Conservation (phyloP, 2,329 filamentous ascomycete genomes). For the Atkinsonella texensis region DNA sequence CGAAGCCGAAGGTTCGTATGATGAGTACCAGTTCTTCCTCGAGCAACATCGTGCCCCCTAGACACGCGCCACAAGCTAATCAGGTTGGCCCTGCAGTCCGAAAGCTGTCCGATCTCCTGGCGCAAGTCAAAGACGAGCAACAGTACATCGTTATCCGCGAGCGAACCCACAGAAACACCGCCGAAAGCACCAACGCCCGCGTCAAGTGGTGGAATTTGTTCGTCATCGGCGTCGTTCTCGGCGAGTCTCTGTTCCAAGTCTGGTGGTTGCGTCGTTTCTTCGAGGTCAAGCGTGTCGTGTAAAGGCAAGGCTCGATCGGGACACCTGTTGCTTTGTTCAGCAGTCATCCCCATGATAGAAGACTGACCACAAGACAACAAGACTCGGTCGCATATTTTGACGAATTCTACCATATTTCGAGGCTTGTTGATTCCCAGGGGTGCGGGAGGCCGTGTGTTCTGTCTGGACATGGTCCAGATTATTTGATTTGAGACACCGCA, state of each 20-base stretch:
- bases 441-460: not conserved
- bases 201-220: slow-evolving; percentile 99
- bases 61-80: slow-evolving; percentile 6
- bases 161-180: slow-evolving; percentile 93
- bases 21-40: not conserved
- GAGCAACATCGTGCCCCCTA: too few relatives aligned
- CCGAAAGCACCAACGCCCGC: slow-evolving; percentile 91
- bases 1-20: slow-evolving; percentile 65
- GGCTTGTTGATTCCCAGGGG: not conserved
- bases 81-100: slow-evolving; percentile 44
- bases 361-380: too few relatives aligned
- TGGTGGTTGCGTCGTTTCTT: slow-evolving; percentile 99
- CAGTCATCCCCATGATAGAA: too few relatives aligned
- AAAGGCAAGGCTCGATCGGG: slow-evolving; percentile 11
- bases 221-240: slow-evolving; percentile 77
- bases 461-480: not conserved
- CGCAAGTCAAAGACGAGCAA: slow-evolving; percentile 95
- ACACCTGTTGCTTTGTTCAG: too few relatives aligned
- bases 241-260: slow-evolving; percentile 93
- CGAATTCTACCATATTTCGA: too few relatives aligned
- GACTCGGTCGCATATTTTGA: too few relatives aligned
- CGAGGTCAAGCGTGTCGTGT: slow-evolving; percentile 65
- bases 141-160: slow-evolving; percentile 92
- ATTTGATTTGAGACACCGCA: not conserved
- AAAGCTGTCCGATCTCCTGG: slow-evolving; percentile 70